Percentiles rank a stretch among this genome's conserved stretches.
phyloP scores from a whole-genome alignment of 805 yeast species.

The Ogataea minuta region DNA sequence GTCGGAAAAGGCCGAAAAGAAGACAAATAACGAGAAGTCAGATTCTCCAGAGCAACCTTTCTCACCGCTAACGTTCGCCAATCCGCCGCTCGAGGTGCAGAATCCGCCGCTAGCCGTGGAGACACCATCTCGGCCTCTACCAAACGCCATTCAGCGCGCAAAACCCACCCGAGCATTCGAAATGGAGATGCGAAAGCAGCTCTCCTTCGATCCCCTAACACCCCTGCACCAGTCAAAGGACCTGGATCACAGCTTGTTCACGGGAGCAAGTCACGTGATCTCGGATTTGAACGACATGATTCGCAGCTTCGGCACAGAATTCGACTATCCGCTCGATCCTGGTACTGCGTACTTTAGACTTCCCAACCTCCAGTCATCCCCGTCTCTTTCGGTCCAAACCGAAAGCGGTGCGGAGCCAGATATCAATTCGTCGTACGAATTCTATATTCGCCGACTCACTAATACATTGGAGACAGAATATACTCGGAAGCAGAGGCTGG shows the following conservation, averaged over 20 bases:
- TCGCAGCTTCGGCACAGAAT: slow-evolving; percentile 28
- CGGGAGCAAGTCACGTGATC: slow-evolving; percentile 36
- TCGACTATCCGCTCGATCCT: slow-evolving; percentile 17
- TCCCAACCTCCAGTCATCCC: neutral
- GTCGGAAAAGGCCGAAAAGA: neutral
- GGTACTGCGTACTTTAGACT: neutral
- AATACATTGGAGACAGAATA: slow-evolving; percentile 7
- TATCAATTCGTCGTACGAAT: slow-evolving; percentile 9
- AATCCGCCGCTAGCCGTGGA: slow-evolving; percentile 17
- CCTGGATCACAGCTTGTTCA: slow-evolving; percentile 31
- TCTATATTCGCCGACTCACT: slow-evolving; percentile 7
- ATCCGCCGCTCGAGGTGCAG: slow-evolving; percentile 26
- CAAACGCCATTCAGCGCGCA: slow-evolving; percentile 1
- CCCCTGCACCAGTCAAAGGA: slow-evolving; percentile 23
- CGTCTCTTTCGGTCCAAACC: neutral
- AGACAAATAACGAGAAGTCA: slow-evolving; percentile 11
- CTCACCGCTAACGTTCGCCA: slow-evolving; percentile 5
- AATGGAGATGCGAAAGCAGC: slow-evolving; percentile 16
- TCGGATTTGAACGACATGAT: slow-evolving; percentile 37
- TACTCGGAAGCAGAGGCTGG: neutral
- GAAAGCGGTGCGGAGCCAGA: slow-evolving; percentile 3
- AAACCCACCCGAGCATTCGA: slow-evolving; percentile 9
- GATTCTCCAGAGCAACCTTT: slow-evolving; percentile 4
- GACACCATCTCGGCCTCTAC: neutral
- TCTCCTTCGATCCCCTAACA: slow-evolving; percentile 11